Percentiles rank a stretch among this genome's conserved stretches.
Evolutionary conservation across 805 yeast species (phyloP).

Genomic region (Ogataea naganishii): DNA sequence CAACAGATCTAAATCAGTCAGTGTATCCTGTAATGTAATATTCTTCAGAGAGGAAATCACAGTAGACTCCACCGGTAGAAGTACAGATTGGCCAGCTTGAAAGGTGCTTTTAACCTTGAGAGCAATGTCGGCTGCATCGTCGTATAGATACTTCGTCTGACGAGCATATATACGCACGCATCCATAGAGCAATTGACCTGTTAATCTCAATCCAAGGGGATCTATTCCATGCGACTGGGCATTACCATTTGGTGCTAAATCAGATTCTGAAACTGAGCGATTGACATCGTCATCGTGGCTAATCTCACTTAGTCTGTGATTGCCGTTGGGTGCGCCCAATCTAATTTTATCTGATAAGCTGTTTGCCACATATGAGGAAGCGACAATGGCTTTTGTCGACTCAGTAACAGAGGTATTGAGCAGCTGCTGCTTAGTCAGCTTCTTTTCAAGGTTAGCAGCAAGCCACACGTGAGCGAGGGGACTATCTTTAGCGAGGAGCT

Average conservation of each 20-base stretch:
- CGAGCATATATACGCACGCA: conserved; percentile 81
- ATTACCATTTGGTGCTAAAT: conserved; percentile 4
- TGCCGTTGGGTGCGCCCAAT: conserved; percentile 5
- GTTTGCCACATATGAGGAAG: conserved; percentile 22
- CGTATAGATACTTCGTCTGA: conserved; percentile 73
- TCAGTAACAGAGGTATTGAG: conserved; percentile 62
- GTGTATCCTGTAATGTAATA: conserved; percentile 64
- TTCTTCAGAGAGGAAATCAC: conserved; percentile 50
- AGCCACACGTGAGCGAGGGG: conserved; percentile 89
- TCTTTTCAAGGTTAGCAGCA: conserved; percentile 82
- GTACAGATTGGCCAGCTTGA: conserved; percentile 37
- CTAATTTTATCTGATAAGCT: not conserved
- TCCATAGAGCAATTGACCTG: conserved; percentile 82
- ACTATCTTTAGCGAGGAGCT: conserved; percentile 57
- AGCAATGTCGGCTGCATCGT: conserved; percentile 75
- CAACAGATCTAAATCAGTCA: conserved; percentile 68
- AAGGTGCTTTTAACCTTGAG: conserved; percentile 64
- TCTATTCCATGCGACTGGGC: conserved; percentile 31
- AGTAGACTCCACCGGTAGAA: conserved; percentile 52
- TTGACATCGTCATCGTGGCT: conserved; percentile 5
- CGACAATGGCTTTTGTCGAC: conserved; percentile 58
- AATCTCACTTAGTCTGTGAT: conserved; percentile 6
- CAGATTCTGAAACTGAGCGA: too few species aligned
- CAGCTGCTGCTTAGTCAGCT: conserved; percentile 62
- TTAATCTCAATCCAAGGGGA: conserved; percentile 67